These are phyloP conservation scores for Fragilariopsis cylindrus DNA, from an alignment of 108 stramenopile species.

Conservation along the genomic window DNA sequence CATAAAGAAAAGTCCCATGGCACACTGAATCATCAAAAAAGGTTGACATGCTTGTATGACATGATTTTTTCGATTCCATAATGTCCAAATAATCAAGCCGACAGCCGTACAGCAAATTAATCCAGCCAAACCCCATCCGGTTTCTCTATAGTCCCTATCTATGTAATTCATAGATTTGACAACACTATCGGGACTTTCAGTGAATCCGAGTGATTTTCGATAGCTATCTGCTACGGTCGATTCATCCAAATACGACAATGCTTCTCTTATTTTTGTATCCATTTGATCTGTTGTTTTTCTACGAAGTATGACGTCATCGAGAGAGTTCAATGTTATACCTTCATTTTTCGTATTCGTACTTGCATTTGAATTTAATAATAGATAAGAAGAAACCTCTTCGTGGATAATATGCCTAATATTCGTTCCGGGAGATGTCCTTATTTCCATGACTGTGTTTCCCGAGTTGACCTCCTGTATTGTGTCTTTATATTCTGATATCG, in stretches of 20 bases:
- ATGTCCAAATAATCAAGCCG: constrained; percentile 41
- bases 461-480: constrained; percentile 35
- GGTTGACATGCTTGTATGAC: constrained; percentile 64
- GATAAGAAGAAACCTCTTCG: constrained; percentile 29
- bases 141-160: constrained; percentile 20
- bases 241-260: background rate
- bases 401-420: constrained; percentile 32
- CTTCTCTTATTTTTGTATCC: constrained; percentile 22
- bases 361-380: background rate
- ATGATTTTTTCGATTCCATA: constrained; percentile 25
- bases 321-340: constrained; percentile 15
- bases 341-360: background rate
- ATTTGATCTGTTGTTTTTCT: constrained; percentile 30
- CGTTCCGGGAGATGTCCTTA: constrained; percentile 35
- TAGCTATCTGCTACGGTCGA: constrained; percentile 18
- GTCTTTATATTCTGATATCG: constrained; percentile 35
- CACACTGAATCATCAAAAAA: constrained; percentile 44
- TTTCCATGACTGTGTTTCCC: constrained; percentile 42
- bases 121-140: constrained; percentile 32
- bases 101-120: constrained; percentile 36
- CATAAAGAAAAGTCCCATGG: constrained; percentile 44
- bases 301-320: constrained; percentile 39
- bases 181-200: background rate
- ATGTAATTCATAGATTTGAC: constrained; percentile 28
- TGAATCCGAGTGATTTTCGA: constrained; percentile 22